These are phyloP conservation scores for Penium margaritaceum DNA, from an alignment of 139 green algal genomes.

Conservation along the genomic window DNA sequence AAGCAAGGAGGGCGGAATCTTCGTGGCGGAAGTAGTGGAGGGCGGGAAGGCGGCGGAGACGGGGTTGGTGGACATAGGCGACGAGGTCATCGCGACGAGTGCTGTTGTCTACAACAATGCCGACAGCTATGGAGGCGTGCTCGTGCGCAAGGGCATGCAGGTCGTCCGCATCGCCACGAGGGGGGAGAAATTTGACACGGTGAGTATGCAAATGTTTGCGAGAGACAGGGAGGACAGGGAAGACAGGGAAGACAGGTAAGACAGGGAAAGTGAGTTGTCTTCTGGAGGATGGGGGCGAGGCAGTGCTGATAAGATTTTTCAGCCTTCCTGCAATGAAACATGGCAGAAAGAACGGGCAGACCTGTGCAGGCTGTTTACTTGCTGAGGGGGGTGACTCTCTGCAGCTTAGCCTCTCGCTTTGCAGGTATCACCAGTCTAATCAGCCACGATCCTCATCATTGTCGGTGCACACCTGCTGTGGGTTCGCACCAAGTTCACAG, in stretches of 20 bases:
- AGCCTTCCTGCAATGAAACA: neutral
- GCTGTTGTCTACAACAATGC: slow-evolving; percentile 37
- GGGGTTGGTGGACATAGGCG: slow-evolving; percentile 36
- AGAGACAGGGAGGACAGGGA: too few species aligned
- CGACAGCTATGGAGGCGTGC: slow-evolving; percentile 33
- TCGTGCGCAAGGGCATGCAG: slow-evolving; percentile 37
- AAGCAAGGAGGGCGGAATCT: slow-evolving; percentile 35
- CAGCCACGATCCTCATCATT: neutral
- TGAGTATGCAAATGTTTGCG: neutral
- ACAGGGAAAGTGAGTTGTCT: neutral
- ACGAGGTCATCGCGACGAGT: slow-evolving; percentile 45
- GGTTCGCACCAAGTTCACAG: too few species aligned
- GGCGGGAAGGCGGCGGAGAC: slow-evolving; percentile 39
- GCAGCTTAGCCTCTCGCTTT: too few species aligned
- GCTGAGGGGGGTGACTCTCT: too few species aligned
- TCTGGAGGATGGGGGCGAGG: neutral
- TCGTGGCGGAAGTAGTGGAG: slow-evolving; percentile 35
- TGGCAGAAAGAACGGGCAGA: neutral
- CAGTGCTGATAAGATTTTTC: neutral
- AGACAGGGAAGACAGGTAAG: too few species aligned
- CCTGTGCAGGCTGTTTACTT: too few species aligned
- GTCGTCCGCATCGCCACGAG: slow-evolving; percentile 37
- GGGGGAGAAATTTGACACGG: slow-evolving; percentile 39
- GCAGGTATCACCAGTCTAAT: neutral
- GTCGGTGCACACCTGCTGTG: too few species aligned